Conservation (phyloP, 345 rosid species). For the Adansonia digitata region DNA sequence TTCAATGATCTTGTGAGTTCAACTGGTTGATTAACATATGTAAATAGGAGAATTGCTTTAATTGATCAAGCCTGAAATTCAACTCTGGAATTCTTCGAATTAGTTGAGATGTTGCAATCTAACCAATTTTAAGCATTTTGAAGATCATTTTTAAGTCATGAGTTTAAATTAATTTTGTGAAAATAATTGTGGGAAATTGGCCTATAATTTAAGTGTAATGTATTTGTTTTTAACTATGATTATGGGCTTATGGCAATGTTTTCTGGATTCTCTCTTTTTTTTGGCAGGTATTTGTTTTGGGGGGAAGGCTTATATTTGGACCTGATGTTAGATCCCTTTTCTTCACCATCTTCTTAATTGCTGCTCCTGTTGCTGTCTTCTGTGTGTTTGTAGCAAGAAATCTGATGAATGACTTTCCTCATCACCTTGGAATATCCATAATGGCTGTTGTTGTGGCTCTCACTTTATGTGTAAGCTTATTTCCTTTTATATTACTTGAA, state of each 20-base stretch:
- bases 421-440: slow-evolving; percentile 62
- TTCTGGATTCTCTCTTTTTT: slow-evolving; percentile 1
- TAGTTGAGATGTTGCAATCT: not conserved
- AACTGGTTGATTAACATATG: not conserved
- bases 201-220: not conserved
- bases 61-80: not conserved
- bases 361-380: slow-evolving; percentile 66
- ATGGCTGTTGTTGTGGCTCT: slow-evolving; percentile 46
- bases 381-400: slow-evolving; percentile 74
- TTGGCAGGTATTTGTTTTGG: slow-evolving; percentile 61
- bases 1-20: not conserved
- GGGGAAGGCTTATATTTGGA: slow-evolving; percentile 91
- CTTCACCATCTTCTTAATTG: slow-evolving; percentile 58
- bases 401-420: slow-evolving; percentile 61
- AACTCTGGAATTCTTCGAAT: not conserved
- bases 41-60: not conserved
- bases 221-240: not conserved
- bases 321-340: slow-evolving; percentile 78
- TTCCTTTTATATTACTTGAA: no score
- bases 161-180: not conserved
- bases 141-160: not conserved
- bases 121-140: not conserved
- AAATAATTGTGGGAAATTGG: not conserved
- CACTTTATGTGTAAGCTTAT: slow-evolving; percentile 57
- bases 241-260: slow-evolving; percentile 1